Percentiles rank a stretch among this genome's conserved stretches.
Conservation (phyloP, 1,284 basidiomycete genomes). For the Grifola frondosa region DNA sequence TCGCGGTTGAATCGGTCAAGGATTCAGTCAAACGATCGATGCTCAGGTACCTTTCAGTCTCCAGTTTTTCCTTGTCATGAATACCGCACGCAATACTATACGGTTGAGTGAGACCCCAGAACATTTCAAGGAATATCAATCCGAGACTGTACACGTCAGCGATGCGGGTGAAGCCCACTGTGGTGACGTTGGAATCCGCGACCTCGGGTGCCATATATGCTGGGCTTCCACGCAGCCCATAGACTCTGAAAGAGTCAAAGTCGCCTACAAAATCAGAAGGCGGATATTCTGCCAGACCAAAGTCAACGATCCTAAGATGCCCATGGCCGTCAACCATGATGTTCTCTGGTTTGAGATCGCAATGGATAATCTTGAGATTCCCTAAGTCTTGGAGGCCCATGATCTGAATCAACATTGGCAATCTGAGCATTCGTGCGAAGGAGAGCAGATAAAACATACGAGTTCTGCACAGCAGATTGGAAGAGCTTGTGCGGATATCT, state of each 20-base stretch:
- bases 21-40: constrained; percentile 2
- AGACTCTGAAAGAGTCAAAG: constrained; percentile 27
- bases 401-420: constrained; percentile 14
- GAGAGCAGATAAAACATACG: constrained; percentile 7
- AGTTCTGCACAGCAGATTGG: constrained; percentile 17
- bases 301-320: constrained; percentile 22
- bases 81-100: constrained; percentile 3
- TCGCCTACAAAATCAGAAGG: constrained; percentile 37
- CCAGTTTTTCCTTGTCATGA: background rate
- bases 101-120: constrained; percentile 5
- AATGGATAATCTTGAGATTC: constrained; percentile 16
- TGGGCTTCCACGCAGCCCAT: constrained; percentile 13
- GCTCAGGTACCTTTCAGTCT: background rate
- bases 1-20: constrained; percentile 4
- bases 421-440: background rate
- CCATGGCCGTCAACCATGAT: constrained; percentile 22
- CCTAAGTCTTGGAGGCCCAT: constrained; percentile 17
- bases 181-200: background rate
- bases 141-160: constrained; percentile 27
- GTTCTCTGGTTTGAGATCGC: constrained; percentile 29
- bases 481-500: background rate
- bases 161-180: constrained; percentile 10
- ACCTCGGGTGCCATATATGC: constrained; percentile 26
- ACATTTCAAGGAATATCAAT: constrained; percentile 22
- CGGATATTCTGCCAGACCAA: constrained; percentile 32